Evolutionary conservation across 2,329 filamentous ascomycete genomes (phyloP), one percentile per base, ranked within the genome.

Genomic region (Fusarium nisikadoi): DNA sequence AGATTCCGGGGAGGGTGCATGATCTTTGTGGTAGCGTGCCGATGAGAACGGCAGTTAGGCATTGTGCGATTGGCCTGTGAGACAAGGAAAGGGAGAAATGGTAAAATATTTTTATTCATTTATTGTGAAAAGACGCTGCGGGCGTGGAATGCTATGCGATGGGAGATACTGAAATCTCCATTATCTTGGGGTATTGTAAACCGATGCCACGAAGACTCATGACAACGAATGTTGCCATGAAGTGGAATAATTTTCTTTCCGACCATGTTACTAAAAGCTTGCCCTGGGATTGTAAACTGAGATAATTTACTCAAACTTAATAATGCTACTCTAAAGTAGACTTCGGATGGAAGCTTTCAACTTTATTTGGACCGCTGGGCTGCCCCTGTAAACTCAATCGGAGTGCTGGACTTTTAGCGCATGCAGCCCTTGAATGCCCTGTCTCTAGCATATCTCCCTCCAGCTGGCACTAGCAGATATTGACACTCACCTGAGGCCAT

Each of bases 1-100:
- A 39, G 43, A 35, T 39, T 39, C 63, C 38, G 33, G 47, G 12
- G 39, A 20, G n/a, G n/a, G 13, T 56, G n/a, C 53, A 47, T 23
- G 63, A 33, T 59, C 39, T 55, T 50, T 17, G 5, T 50, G 14
- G 25, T 58, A 35, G 19, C 33, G 17, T 50, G 33, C 17, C 38
- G 36, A 65, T 59, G 20, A n/a, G 29, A 14, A 35, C 19, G 39
- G 39, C 39, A 35, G 25, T 35, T 35, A 33, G 10, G 29, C 1
- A 20, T 17, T 47, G n/a, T 12, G n/a, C 8, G 10, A 47, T 56
- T 56, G 39, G n/a, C 2, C 2, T 9, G 20, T 27, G 19, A 13
- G 19, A 13, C 17, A 14, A 35, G 14, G 8, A 17, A 23, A 56
- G 17, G n/a, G 14, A 25, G 8, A 2, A 11, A 35, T 13, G 8